These are phyloP conservation scores for Pythium myriotylum DNA, from an alignment of 352 stramenopile genomes.

Conservation along the genomic window DNA sequence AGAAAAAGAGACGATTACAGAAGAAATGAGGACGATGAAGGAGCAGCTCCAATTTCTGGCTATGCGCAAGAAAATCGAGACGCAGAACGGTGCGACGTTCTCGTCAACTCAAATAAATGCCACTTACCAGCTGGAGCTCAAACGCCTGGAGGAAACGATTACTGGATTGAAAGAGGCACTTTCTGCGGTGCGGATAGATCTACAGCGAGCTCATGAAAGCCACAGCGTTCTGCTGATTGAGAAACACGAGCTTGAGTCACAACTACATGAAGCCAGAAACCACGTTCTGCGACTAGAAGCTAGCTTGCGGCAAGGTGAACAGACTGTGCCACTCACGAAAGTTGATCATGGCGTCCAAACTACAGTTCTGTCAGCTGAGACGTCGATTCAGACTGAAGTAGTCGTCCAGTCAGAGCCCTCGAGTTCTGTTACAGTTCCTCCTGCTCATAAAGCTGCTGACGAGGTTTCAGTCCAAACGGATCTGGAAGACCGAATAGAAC, in stretches of 20 bases:
- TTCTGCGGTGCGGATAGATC: constrained; percentile 38
- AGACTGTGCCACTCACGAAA: constrained; percentile 16
- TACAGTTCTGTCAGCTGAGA: background rate
- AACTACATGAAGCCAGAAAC: constrained; percentile 33
- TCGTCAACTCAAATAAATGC: constrained; percentile 3
- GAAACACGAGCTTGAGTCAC: constrained; percentile 45
- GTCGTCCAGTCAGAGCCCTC: background rate
- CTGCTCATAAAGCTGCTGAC: background rate
- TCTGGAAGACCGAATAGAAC: background rate
- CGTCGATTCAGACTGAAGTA: constrained; percentile 14
- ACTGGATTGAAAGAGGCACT: constrained; percentile 47
- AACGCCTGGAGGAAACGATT: constrained; percentile 44
- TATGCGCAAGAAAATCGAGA: constrained; percentile 48
- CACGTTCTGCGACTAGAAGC: constrained; percentile 24
- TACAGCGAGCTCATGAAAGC: constrained; percentile 45
- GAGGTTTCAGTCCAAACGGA: constrained; percentile 23
- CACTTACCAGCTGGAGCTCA: constrained; percentile 39
- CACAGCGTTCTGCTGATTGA: constrained; percentile 46
- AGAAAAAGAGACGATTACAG: constrained; percentile 39
- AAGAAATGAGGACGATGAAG: constrained; percentile 46
- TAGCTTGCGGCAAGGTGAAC: constrained; percentile 16
- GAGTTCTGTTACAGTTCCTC: background rate
- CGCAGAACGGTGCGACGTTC: constrained; percentile 11
- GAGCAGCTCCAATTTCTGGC: constrained; percentile 58
- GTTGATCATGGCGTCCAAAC: constrained; percentile 25